These are phyloP conservation scores for Encephalitozoon hellem DNA, from an alignment of 371 early-diverging fungal species.

Conservation along the genomic window DNA sequence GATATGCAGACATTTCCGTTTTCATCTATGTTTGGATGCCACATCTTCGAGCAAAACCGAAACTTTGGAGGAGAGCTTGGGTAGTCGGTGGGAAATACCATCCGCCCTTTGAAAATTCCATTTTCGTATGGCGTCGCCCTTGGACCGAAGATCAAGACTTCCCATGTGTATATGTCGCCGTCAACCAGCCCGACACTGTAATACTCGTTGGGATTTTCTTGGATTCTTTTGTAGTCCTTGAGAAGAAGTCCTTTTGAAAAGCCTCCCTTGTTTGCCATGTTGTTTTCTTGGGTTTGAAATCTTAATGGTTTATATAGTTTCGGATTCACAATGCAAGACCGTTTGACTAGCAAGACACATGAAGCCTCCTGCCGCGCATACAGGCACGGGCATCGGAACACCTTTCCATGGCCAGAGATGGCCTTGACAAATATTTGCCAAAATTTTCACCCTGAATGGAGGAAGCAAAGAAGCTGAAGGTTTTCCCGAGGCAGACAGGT, in stretches of 20 bases:
- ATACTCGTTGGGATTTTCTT: slow-evolving; percentile 51
- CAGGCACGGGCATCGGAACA: not conserved
- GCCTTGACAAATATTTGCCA: slow-evolving; percentile 13
- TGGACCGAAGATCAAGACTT: slow-evolving; percentile 88
- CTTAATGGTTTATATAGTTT: not conserved
- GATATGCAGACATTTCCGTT: slow-evolving; percentile 62
- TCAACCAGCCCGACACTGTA: slow-evolving; percentile 61
- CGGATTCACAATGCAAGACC: not conserved
- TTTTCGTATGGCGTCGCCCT: slow-evolving; percentile 89
- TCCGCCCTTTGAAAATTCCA: slow-evolving; percentile 74
- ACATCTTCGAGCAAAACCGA: slow-evolving; percentile 74
- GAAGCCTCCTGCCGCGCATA: not conserved
- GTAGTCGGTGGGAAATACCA: slow-evolving; percentile 71
- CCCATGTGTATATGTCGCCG: slow-evolving; percentile 69
- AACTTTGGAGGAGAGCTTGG: slow-evolving; percentile 75
- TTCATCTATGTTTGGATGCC: slow-evolving; percentile 80
- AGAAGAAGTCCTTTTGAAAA: slow-evolving; percentile 54
- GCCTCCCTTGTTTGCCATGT: slow-evolving; percentile 42
- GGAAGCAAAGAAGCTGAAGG: slow-evolving; percentile 88
- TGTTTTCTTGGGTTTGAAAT: slow-evolving; percentile 27
- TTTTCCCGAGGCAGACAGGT: slow-evolving; percentile 73
- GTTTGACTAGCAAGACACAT: not conserved
- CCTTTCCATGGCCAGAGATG: not conserved
- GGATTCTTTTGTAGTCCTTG: slow-evolving; percentile 58
- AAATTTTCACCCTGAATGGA: slow-evolving; percentile 63